Evolutionary conservation across 208 protist species (phyloP), one percentile per base, ranked within the genome.

Genomic region (Trypanosoma lewisi): DNA sequence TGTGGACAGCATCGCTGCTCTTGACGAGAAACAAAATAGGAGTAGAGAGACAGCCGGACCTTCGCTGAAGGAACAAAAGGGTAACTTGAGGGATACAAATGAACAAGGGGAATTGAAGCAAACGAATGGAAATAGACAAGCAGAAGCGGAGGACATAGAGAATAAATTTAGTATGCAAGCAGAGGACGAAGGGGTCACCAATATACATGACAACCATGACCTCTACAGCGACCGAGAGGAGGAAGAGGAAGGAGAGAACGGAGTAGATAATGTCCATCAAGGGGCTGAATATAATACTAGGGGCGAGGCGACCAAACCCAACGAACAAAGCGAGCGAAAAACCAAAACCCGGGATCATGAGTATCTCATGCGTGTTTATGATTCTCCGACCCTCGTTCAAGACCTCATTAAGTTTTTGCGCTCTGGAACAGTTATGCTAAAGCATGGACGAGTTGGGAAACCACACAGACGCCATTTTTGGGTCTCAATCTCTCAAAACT

Each of bases 401-500:
- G 83, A 96, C 51, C 63, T 97, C 9, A 73, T 96, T 30, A 65
- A 77, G 25, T 97, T 93, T 48, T 61, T 97, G 34, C 78, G 89
- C 25, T 67, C 73, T 52, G 94, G 94, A 19, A 84, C 79, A 23
- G 60, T 89, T 17, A 89, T 96, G 84, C n/a, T 96, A 28, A 97
- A 97, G 70, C 91, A 97, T 72, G 91, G 94, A 60, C 84, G 94
- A 23, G 74, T 49, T 30, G 91, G 94, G 63, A 94, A 94, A 58
- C 94, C 94, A 31, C 94, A 97, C 58, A 47, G 56, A 21, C 89
- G 93, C 41, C 60, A 92, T 31, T 96, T 97, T 71, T 96, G 88
- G 83, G 75, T 97, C 16, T 79, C 74, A 33, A 81, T 73, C 48
- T 52, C 67, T 37, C 67, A 83, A 23, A 44, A 51, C 27, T 11